These are phyloP conservation scores for Chiua virens DNA, from an alignment of 768 basidiomycete species.

Conservation along the genomic window DNA sequence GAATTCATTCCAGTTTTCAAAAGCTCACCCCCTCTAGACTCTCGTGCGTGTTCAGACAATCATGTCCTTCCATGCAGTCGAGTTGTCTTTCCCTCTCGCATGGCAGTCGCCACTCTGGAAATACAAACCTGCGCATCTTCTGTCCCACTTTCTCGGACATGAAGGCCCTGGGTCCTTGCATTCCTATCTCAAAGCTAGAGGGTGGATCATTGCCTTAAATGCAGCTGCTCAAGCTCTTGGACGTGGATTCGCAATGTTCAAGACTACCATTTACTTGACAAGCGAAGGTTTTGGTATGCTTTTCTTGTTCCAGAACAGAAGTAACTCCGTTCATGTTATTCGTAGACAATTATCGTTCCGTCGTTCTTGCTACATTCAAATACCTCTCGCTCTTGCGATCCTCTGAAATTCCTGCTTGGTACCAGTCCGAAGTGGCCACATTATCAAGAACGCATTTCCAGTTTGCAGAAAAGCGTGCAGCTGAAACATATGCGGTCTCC, in stretches of 20 bases:
- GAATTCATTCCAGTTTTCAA: constrained; percentile 6
- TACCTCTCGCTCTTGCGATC: constrained; percentile 72
- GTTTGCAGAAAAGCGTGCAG: constrained; percentile 81
- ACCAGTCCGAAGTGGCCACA: constrained; percentile 73
- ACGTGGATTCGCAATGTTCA: constrained; percentile 88
- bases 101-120: constrained; percentile 74
- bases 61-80: constrained; percentile 81
- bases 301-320: not conserved
- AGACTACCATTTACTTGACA: constrained; percentile 78
- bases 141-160: constrained; percentile 85
- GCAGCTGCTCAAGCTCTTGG: constrained; percentile 70
- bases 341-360: constrained; percentile 66
- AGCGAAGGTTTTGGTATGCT: constrained; percentile 79
- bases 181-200: constrained; percentile 85
- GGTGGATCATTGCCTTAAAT: constrained; percentile 78
- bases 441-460: constrained; percentile 77
- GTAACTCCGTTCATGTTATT: constrained; percentile 4
- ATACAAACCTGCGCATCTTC: constrained; percentile 72
- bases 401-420: constrained; percentile 58
- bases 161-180: constrained; percentile 91
- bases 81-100: constrained; percentile 77
- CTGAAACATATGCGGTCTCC: constrained; percentile 77
- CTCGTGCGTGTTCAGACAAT: constrained; percentile 86
- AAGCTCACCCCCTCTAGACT: constrained; percentile 45
- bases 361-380: constrained; percentile 71